These are phyloP conservation scores for Macroventuria anomochaeta DNA, from an alignment of 2,329 filamentous ascomycete species.

Conservation along the genomic window DNA sequence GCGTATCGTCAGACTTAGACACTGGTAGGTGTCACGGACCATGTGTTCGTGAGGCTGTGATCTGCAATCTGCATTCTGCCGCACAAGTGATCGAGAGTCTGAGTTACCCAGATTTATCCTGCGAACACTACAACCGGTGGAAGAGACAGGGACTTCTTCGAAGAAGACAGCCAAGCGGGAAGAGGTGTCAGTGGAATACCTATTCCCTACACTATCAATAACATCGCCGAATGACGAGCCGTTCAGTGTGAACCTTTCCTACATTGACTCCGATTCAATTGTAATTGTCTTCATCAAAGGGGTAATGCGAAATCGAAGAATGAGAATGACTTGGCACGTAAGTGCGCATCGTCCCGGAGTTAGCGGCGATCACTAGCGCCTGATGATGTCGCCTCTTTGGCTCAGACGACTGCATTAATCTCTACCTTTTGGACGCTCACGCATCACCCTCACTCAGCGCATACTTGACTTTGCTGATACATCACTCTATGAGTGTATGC, in stretches of 20 bases:
- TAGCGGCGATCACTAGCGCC: conserved; percentile 7
- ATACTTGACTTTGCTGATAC: background rate
- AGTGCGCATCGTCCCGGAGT: conserved; percentile 3
- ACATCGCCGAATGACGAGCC: too few relatives aligned
- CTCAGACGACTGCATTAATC: background rate
- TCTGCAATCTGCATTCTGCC: too few relatives aligned
- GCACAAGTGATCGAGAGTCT: too few relatives aligned
- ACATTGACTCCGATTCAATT: too few relatives aligned
- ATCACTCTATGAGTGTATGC: conserved; percentile 4
- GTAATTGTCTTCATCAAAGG: background rate
- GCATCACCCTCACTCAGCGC: background rate
- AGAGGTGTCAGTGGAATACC: background rate
- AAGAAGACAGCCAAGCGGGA: background rate
- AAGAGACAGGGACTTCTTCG: background rate
- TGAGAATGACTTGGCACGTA: background rate
- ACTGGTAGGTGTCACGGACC: background rate
- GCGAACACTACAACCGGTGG: background rate
- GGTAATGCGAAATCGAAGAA: background rate
- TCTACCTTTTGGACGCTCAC: background rate
- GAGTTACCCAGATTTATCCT: background rate
- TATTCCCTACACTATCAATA: background rate
- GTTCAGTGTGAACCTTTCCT: too few relatives aligned
- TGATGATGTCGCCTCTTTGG: conserved; percentile 14
- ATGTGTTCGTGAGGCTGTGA: conserved; percentile 4
- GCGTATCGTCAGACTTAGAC: conserved; percentile 1